Conservation (phyloP, 1,284 basidiomycete genomes). For the Puccinia coronata region DNA sequence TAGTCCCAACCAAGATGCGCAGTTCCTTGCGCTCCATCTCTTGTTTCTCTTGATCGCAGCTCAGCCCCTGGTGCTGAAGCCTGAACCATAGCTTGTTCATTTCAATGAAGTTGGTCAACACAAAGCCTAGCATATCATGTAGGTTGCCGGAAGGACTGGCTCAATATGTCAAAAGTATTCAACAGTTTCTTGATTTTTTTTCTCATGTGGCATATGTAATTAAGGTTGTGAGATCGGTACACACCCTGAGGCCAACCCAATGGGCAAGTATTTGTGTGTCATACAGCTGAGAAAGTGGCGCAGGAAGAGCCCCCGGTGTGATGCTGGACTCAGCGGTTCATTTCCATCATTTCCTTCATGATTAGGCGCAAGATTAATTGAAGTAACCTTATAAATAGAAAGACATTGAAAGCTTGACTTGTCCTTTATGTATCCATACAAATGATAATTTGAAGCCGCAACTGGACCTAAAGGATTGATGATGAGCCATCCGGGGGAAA, state of each 20-base stretch:
- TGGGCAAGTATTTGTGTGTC: constrained; percentile 85
- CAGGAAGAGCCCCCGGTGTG: constrained; percentile 89
- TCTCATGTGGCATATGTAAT: too few species aligned
- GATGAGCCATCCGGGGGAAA: too few species aligned
- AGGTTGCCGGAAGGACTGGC: constrained; percentile 78
- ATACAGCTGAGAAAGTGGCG: constrained; percentile 92
- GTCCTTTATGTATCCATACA: too few species aligned
- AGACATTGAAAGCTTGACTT: too few species aligned
- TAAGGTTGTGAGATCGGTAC: too few species aligned
- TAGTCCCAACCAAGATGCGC: constrained; percentile 90
- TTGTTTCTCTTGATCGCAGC: constrained; percentile 88
- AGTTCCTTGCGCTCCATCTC: constrained; percentile 89
- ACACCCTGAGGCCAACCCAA: constrained; percentile 78
- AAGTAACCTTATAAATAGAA: too few species aligned
- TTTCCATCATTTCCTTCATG: constrained; percentile 99
- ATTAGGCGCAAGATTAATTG: too few species aligned
- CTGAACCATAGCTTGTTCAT: constrained; percentile 99
- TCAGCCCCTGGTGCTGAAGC: constrained; percentile 91
- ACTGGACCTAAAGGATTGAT: too few species aligned
- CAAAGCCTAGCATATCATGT: constrained; percentile 88
- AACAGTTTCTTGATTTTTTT: too few species aligned
- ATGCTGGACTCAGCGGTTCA: constrained; percentile 91
- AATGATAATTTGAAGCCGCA: too few species aligned
- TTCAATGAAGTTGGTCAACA: constrained; percentile 94
- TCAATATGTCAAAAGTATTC: constrained; percentile 23